phyloP scores from a whole-genome alignment of 2,329 filamentous ascomycete species.

The Rachicladosporium sp. region DNA sequence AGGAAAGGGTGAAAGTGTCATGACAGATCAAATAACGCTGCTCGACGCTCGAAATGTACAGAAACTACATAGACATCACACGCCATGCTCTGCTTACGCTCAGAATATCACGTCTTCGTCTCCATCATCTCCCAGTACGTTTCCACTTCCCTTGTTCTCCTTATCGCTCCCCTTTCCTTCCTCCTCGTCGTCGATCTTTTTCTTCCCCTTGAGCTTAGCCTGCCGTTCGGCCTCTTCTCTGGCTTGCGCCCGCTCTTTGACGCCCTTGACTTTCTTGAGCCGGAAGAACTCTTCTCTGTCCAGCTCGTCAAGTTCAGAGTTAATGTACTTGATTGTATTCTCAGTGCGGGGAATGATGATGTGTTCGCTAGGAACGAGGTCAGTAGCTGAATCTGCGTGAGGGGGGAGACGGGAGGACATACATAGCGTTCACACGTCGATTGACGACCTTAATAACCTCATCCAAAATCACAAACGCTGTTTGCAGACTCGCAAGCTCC shows the following conservation, averaged over 20 bases:
- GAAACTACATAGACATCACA: too few species aligned
- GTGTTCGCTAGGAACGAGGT: slow-evolving; percentile 50
- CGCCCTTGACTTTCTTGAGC: slow-evolving; percentile 80
- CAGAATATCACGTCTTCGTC: slow-evolving; percentile 23
- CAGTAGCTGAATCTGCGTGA: slow-evolving; percentile 5
- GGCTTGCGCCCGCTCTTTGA: slow-evolving; percentile 44
- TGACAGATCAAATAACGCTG: too few species aligned
- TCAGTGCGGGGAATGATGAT: slow-evolving; percentile 97
- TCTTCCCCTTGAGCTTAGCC: slow-evolving; percentile 13
- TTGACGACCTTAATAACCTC: slow-evolving; percentile 99
- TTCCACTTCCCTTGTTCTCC: slow-evolving; percentile 19
- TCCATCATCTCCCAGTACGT: slow-evolving; percentile 24
- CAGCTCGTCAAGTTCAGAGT: slow-evolving; percentile 92
- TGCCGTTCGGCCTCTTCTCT: slow-evolving; percentile 23
- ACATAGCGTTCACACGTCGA: slow-evolving; percentile 94
- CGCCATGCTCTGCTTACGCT: slow-evolving; percentile 1
- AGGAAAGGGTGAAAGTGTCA: background rate
- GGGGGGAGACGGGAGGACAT: slow-evolving; percentile 7
- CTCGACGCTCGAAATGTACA: too few species aligned
- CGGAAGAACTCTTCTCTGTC: slow-evolving; percentile 97
- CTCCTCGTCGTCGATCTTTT: slow-evolving; percentile 2
- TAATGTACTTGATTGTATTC: slow-evolving; percentile 99
- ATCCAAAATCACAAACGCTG: slow-evolving; percentile 92
- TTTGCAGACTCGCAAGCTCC: slow-evolving; percentile 89
- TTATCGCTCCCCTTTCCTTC: slow-evolving; percentile 14